Conservation (phyloP, 2,329 filamentous ascomycete genomes). For the Didymella lethalis region DNA sequence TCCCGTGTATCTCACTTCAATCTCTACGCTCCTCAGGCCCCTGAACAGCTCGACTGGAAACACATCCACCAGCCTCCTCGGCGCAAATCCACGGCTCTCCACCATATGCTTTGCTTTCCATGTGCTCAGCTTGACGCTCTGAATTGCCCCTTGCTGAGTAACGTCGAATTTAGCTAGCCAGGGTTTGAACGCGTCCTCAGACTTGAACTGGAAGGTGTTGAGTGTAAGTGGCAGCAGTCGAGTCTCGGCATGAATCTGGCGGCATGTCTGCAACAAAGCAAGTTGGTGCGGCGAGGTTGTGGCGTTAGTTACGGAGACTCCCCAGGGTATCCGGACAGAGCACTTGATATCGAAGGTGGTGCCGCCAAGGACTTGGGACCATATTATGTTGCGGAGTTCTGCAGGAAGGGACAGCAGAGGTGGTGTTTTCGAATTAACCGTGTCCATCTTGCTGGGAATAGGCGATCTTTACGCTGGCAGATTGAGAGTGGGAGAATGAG, state of each 20-base stretch:
- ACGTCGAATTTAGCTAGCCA: constrained; percentile 9
- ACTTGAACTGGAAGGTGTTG: constrained; percentile 3
- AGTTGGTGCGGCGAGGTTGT: constrained; percentile 5
- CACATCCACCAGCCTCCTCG: constrained; percentile 12
- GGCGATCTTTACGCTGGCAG: no score
- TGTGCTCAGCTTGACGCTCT: constrained; percentile 1
- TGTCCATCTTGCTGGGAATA: not conserved
- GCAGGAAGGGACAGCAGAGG: constrained; percentile 12
- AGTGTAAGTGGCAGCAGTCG: constrained; percentile 1
- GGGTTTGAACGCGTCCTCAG: constrained; percentile 1
- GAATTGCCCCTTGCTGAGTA: constrained; percentile 4
- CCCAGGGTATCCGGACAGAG: constrained; percentile 8
- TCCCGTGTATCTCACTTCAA: constrained; percentile 9
- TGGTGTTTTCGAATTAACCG: not conserved
- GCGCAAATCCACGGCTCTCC: constrained; percentile 12
- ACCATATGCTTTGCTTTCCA: constrained; percentile 21
- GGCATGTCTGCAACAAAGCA: constrained; percentile 13
- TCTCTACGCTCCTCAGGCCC: constrained; percentile 1
- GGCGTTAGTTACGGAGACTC: not conserved
- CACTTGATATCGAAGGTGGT: constrained; percentile 1
- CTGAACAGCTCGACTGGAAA: constrained; percentile 9
- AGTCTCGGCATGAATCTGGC: constrained; percentile 23
- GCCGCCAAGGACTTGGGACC: not conserved
- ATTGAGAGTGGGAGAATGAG: not conserved
- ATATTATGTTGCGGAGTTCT: constrained; percentile 19